Conservation (phyloP, 148 eudicot genomes). For the Fagopyrum esculentum region DNA sequence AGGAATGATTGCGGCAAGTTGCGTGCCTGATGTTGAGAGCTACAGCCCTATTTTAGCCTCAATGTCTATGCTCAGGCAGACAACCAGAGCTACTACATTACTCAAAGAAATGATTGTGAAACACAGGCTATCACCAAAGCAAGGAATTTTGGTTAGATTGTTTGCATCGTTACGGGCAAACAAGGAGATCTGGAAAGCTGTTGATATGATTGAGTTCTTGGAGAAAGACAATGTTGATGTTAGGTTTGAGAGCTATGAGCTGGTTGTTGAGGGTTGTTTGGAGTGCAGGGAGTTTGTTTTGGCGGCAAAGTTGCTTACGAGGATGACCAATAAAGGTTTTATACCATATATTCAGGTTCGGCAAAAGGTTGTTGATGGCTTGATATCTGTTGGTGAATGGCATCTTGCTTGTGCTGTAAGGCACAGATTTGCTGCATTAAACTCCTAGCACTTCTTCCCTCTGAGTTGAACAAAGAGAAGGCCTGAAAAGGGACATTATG, state of each 20-base stretch:
- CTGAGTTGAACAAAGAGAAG: not conserved
- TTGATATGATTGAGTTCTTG: slow-evolving; percentile 59
- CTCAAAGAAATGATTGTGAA: slow-evolving; percentile 59
- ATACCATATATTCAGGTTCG: slow-evolving; percentile 69
- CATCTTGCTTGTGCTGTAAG: slow-evolving; percentile 66
- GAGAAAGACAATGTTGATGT: slow-evolving; percentile 35
- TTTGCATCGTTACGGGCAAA: slow-evolving; percentile 42
- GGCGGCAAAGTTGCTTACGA: slow-evolving; percentile 60
- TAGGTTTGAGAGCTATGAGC: slow-evolving; percentile 68
- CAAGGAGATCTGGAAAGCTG: slow-evolving; percentile 58
- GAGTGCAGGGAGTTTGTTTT: slow-evolving; percentile 50
- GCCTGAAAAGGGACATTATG: not conserved
- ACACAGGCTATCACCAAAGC: slow-evolving; percentile 49
- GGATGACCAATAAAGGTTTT: slow-evolving; percentile 63
- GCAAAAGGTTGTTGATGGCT: slow-evolving; percentile 67
- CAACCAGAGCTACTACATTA: slow-evolving; percentile 25
- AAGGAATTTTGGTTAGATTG: slow-evolving; percentile 42
- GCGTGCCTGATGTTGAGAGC: slow-evolving; percentile 66
- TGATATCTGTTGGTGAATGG: slow-evolving; percentile 59
- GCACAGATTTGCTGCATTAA: slow-evolving; percentile 52
- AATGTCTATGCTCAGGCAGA: slow-evolving; percentile 46
- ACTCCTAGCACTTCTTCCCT: slow-evolving; percentile 37
- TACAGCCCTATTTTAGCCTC: slow-evolving; percentile 48
- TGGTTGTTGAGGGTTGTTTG: slow-evolving; percentile 68
- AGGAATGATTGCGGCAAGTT: slow-evolving; percentile 51